Conservation (phyloP, 495 filamentous ascomycete species). For the Lepraria neglecta region DNA sequence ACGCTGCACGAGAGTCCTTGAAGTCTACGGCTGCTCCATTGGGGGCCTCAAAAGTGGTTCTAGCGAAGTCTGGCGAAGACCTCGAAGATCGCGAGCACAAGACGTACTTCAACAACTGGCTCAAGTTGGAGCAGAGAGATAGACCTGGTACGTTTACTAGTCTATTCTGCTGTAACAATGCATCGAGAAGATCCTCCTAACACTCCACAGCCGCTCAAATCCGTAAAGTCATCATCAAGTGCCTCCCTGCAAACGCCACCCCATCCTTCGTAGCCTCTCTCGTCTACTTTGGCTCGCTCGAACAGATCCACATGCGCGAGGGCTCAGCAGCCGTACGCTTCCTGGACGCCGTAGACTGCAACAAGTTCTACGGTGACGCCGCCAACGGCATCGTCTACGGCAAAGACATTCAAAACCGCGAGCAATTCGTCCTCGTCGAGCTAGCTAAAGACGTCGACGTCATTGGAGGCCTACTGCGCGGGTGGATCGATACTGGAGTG, state of each 20-base stretch:
- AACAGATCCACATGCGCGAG: conserved; percentile 29
- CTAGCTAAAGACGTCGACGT: conserved; percentile 35
- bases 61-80: background rate
- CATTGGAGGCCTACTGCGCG: conserved; percentile 34
- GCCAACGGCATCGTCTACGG: conserved; percentile 41
- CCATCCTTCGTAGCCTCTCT: conserved; percentile 38
- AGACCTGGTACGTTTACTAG: conserved; percentile 27
- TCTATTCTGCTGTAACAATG: background rate
- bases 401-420: conserved; percentile 23
- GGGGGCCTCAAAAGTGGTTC: background rate
- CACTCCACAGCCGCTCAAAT: conserved; percentile 31
- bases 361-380: conserved; percentile 38
- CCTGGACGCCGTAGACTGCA: conserved; percentile 35
- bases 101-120: conserved; percentile 31
- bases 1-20: no score
- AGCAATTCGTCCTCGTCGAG: conserved; percentile 34
- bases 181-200: conserved; percentile 18
- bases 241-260: conserved; percentile 32
- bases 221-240: conserved; percentile 36
- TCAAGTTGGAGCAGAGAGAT: conserved; percentile 24
- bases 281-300: conserved; percentile 42
- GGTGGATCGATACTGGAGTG: conserved; percentile 33
- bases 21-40: background rate
- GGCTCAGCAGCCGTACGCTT: conserved; percentile 38
- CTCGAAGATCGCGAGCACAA: conserved; percentile 27